Conservation (phyloP, 1,139 yeast genomes). For the Debaryomyces singareniensis region DNA sequence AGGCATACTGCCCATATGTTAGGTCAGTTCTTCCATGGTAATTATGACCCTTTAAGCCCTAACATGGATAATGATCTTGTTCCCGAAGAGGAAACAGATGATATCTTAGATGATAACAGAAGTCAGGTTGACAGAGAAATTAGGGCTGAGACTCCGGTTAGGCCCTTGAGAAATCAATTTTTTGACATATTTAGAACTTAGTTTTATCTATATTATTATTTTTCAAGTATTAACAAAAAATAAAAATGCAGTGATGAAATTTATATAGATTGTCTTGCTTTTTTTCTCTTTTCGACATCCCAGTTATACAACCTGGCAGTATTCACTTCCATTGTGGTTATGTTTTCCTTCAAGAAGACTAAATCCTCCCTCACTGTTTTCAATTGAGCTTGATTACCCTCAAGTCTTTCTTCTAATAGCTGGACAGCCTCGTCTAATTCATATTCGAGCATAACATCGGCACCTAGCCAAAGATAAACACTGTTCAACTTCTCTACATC, state of each 20-base stretch:
- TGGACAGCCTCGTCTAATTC: slow-evolving; percentile 82
- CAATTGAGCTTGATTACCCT: slow-evolving; percentile 56
- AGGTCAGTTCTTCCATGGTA: slow-evolving; percentile 4
- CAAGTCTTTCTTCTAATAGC: slow-evolving; percentile 57
- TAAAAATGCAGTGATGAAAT: slow-evolving; percentile 26
- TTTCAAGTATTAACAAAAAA: slow-evolving; percentile 13
- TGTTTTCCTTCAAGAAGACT: slow-evolving; percentile 83
- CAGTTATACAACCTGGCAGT: slow-evolving; percentile 93
- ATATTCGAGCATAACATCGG: slow-evolving; percentile 95
- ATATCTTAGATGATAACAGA: slow-evolving; percentile 19
- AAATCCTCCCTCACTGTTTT: slow-evolving; percentile 71
- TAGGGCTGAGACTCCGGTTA: slow-evolving; percentile 49
- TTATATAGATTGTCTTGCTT: slow-evolving; percentile 31
- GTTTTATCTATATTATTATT: slow-evolving; percentile 2
- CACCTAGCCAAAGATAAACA: slow-evolving; percentile 92
- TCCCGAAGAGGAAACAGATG: slow-evolving; percentile 16
- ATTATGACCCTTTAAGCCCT: slow-evolving; percentile 3
- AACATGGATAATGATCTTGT: slow-evolving; percentile 7
- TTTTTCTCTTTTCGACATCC: slow-evolving; percentile 84
- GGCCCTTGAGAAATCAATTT: slow-evolving; percentile 54
- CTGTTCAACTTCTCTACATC: slow-evolving; percentile 38
- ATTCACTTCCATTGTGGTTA: slow-evolving; percentile 96
- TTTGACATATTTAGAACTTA: slow-evolving; percentile 48
- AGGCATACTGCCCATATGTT: neutral
- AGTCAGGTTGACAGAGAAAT: slow-evolving; percentile 21